A percentile compares a stretch with the other conserved stretches of the same genome.
Evolutionary conservation across 495 filamentous ascomycete genomes (phyloP).

Genomic region (Penicillium verhagenii): DNA sequence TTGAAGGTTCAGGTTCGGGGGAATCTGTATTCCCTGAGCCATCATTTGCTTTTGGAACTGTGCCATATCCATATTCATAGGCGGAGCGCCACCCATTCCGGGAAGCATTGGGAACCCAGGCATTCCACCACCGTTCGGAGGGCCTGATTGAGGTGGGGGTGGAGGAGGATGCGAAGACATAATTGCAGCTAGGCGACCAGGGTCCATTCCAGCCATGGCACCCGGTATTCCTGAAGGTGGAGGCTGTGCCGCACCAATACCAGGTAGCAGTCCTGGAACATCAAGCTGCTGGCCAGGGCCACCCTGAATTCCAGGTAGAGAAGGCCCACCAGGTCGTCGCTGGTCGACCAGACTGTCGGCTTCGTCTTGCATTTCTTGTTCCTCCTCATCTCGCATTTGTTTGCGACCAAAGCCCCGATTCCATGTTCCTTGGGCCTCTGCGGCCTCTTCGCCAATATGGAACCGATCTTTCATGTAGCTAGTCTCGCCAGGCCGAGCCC

Average conservation of each 20-base stretch:
- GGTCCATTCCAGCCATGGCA: conserved; percentile 55
- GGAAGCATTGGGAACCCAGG: conserved; percentile 47
- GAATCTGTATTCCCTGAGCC: conserved; percentile 40
- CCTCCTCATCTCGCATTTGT: conserved; percentile 86
- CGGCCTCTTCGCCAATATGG: conserved; percentile 90
- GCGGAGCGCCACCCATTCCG: conserved; percentile 40
- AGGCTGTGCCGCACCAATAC: conserved; percentile 48
- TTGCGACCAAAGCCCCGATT: conserved; percentile 74
- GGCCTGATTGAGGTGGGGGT: conserved; percentile 17
- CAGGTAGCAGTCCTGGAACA: conserved; percentile 42
- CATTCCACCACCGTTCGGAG: conserved; percentile 13
- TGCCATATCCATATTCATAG: conserved; percentile 64
- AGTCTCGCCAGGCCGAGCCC: conserved; percentile 80
- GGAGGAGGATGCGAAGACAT: conserved; percentile 40
- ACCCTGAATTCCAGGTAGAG: conserved; percentile 54
- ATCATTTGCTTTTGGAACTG: conserved; percentile 58
- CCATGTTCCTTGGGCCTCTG: conserved; percentile 90
- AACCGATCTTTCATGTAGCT: conserved; percentile 84
- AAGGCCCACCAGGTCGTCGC: conserved; percentile 57
- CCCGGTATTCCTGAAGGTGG: conserved; percentile 49
- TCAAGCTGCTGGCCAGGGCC: conserved; percentile 32
- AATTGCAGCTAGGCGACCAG: conserved; percentile 46
- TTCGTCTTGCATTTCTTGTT: conserved; percentile 90
- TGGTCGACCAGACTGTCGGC: conserved; percentile 93
- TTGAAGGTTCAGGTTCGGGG: conserved; percentile 40